phyloP scores from a whole-genome alignment of 1,139 yeast genomes.

The Protomyces inundatus region DNA sequence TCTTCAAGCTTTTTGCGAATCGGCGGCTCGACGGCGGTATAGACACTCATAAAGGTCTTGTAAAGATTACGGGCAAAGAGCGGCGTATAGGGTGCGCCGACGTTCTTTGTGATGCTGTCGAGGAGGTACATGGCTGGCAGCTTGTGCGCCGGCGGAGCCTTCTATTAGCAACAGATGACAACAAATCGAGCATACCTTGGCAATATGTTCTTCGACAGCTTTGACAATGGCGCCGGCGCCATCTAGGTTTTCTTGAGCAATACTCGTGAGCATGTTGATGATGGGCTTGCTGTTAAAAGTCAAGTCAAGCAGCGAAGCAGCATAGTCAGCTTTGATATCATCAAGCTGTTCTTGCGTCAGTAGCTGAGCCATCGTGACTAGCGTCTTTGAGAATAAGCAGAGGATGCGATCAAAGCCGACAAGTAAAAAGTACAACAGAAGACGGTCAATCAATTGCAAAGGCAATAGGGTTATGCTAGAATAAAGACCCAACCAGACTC shows the following conservation, averaged over 20 bases:
- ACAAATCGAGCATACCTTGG: not conserved
- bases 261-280: conserved; percentile 74
- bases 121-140: conserved; percentile 74
- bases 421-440: not conserved
- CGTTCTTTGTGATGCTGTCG: conserved; percentile 89
- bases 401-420: too few species aligned
- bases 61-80: conserved; percentile 64
- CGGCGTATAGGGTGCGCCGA: conserved; percentile 80
- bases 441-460: not conserved
- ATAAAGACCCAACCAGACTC: too few species aligned
- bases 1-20: conserved; percentile 67
- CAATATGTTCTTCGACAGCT: conserved; percentile 49
- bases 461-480: not conserved
- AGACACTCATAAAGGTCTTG: conserved; percentile 68
- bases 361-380: conserved; percentile 1
- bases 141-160: conserved; percentile 72
- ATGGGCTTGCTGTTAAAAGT: conserved; percentile 88
- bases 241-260: conserved; percentile 76
- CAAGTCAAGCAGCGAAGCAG: conserved; percentile 62
- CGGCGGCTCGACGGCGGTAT: conserved; percentile 69
- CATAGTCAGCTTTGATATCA: conserved; percentile 57
- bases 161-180: not conserved
- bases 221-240: conserved; percentile 72
- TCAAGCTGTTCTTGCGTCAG: conserved; percentile 34
- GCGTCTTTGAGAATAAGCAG: too few species aligned